These are phyloP conservation scores for Leccinellum luteum DNA, from an alignment of 768 basidiomycete genomes.

Conservation along the genomic window DNA sequence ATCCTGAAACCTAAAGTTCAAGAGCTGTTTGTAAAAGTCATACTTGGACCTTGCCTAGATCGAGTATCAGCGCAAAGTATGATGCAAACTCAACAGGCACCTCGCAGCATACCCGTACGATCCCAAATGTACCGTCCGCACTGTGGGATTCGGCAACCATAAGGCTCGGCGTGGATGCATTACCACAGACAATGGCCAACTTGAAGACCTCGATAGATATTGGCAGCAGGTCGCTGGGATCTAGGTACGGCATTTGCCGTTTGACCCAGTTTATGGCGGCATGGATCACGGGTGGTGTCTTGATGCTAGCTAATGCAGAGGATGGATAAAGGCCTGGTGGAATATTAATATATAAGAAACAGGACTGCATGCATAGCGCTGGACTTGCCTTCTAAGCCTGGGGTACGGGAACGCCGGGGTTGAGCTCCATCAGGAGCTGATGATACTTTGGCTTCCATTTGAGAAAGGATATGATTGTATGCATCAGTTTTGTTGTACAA, in stretches of 20 bases:
- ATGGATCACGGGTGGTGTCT: conserved; percentile 35
- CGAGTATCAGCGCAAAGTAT: conserved; percentile 9
- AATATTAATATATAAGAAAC: background rate
- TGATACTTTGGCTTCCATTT: conserved; percentile 49
- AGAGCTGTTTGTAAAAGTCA: conserved; percentile 80
- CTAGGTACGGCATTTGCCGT: conserved; percentile 64
- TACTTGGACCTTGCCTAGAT: conserved; percentile 72
- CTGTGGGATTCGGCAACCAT: conserved; percentile 78
- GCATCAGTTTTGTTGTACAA: conserved; percentile 88
- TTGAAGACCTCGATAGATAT: conserved; percentile 75
- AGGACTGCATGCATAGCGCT: background rate
- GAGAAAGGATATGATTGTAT: conserved; percentile 81
- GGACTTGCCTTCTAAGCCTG: conserved; percentile 38
- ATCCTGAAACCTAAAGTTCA: conserved; percentile 68
- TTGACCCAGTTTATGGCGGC: conserved; percentile 50
- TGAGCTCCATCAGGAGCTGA: conserved; percentile 24
- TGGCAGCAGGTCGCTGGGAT: conserved; percentile 84
- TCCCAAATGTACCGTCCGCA: conserved; percentile 78
- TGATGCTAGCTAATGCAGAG: conserved; percentile 26
- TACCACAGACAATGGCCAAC: conserved; percentile 83
- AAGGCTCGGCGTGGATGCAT: conserved; percentile 78
- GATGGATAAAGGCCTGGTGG: conserved; percentile 24
- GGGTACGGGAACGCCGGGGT: conserved; percentile 39
- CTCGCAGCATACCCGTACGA: conserved; percentile 56
- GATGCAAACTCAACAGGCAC: conserved; percentile 4